Base-by-base conservation (phyloP, 1,284 basidiomycete species). In the Puccinia hordei region DNA sequence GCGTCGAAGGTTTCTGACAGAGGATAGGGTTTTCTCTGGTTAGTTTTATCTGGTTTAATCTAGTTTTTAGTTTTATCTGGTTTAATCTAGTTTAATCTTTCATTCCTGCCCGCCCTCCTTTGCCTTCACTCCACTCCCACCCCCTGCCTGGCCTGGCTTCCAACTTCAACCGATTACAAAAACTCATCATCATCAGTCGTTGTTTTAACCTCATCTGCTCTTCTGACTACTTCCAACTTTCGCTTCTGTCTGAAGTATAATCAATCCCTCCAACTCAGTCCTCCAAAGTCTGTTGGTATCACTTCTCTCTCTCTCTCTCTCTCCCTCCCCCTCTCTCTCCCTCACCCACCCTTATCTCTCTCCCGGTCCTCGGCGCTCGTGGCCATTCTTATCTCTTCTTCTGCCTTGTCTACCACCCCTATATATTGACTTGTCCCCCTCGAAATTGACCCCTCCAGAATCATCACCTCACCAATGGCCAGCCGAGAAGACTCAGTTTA, bases 401-500 rank as follows among this genome's bases (percentile, higher is more conserved):
- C 27, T 59, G 46, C 27, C 10, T 27, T 61, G 57, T 61, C 61
- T 63, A 15, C 33, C 24, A 15, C 57, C 27, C 13, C 44, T 49
- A 15, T n/a, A 27, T 33, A 35, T 66, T 66, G 63, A 66, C 63
- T 19, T n/a, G 2, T 0, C 1, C 22, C 22, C 63, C 5, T 38
- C 35, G n/a, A 38, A 63, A 41, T 35, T 63, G 2, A 8, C 63
- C 27, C n/a, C 2, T 66, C 22, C 24, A 66, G 63, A 66, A n/a
- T 19, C n/a, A n/a, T n/a, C 46, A 24, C 46, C 33, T 0, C 72
- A 51, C 59, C 68, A 80, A 80, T 80, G 78, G 78, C 78, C 53
- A 71, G 91, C 86, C 93, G 94, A 87, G 94, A 95, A 91, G 94
- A 96, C 88, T 94, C 92, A 85, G 95, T 98, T 88, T 97, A 97